Base-by-base conservation (phyloP, 1,284 basidiomycete genomes). In the Trichosporon sp. region DNA sequence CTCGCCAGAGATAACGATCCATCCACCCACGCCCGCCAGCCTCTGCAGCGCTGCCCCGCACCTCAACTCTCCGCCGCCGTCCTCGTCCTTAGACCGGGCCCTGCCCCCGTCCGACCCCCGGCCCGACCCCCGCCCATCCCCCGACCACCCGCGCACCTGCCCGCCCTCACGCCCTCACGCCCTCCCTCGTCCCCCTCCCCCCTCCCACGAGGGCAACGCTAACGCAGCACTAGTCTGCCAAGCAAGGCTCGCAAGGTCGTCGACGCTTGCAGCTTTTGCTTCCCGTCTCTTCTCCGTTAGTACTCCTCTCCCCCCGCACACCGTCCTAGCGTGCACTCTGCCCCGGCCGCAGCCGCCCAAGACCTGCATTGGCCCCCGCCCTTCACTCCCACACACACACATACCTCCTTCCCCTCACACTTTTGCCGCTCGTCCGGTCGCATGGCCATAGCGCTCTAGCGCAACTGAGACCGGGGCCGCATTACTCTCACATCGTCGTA, bases 201-300 rank as follows among this genome's bases (percentile, higher is more conserved):
- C 53, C 53, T 58, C 53, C 53, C 5, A 58, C 53, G 53, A 58
- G 53, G 53, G 53, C n/a, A n/a, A n/a, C n/a, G n/a, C 25, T 29
- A 29, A 58, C 27, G 53, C 53, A 58, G 53, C 53, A 18, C 53
- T 29, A 58, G 53, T 58, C 25, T 58, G 53, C 53, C 12, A 58
- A 58, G 53, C 53, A 29, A 58, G 29, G 53, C 53, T 58, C 31
- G 53, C 53, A 31, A 58, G 13, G 27, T 29, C 53, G 21, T 58
- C 53, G 53, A 58, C 27, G 53, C 27, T 58, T 31, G 53, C 53
- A 58, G 53, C 53, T 29, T 58, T 58, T 29, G 53, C 53, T 58
- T 56, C 25, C 53, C 53, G 27, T 18, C 53, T 29, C 44, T 58
- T 29, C 53, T 58, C 53, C 18, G 53, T 58, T 58, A 58, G 53